Percentiles rank a stretch among this genome's conserved stretches.
Conservation (phyloP, 352 stramenopile genomes). For the Phytophthora citricola region DNA sequence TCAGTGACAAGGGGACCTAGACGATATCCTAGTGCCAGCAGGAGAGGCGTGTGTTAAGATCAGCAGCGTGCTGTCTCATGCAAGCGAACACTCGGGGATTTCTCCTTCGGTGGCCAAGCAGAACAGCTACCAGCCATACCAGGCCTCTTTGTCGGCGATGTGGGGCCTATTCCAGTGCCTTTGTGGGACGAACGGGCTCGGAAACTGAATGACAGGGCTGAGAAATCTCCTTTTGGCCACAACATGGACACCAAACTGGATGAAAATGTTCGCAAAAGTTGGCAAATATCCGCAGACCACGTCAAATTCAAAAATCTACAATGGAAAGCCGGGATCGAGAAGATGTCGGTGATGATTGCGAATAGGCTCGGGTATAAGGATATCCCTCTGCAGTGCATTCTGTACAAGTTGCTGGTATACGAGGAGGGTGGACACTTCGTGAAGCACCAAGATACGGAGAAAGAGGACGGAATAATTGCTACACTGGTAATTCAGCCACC, state of each 20-base stretch:
- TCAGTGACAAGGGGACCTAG: background rate
- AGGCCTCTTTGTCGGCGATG: slow-evolving; percentile 20
- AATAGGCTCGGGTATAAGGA: slow-evolving; percentile 17
- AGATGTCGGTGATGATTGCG: slow-evolving; percentile 4
- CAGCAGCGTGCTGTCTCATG: slow-evolving; percentile 18
- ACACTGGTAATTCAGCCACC: slow-evolving; percentile 52
- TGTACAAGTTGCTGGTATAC: slow-evolving; percentile 62
- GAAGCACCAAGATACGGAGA: slow-evolving; percentile 60
- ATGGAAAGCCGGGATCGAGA: slow-evolving; percentile 17
- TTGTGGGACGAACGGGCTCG: slow-evolving; percentile 4
- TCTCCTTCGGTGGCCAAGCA: slow-evolving; percentile 17
- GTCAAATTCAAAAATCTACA: slow-evolving; percentile 21
- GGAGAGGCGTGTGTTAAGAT: slow-evolving; percentile 5
- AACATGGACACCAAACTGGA: slow-evolving; percentile 25
- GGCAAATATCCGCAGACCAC: slow-evolving; percentile 14
- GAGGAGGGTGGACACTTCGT: slow-evolving; percentile 47
- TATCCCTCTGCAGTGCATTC: slow-evolving; percentile 13
- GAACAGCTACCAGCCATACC: slow-evolving; percentile 6
- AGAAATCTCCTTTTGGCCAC: slow-evolving; percentile 40
- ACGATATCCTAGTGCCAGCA: background rate
- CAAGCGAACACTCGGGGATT: slow-evolving; percentile 7
- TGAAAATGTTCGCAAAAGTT: slow-evolving; percentile 34
- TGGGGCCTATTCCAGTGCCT: slow-evolving; percentile 27
- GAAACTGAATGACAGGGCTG: slow-evolving; percentile 15
- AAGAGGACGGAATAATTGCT: slow-evolving; percentile 56